Base-by-base conservation (phyloP, 2,329 filamentous ascomycete species). In the Pochonia chlamydosporia region DNA sequence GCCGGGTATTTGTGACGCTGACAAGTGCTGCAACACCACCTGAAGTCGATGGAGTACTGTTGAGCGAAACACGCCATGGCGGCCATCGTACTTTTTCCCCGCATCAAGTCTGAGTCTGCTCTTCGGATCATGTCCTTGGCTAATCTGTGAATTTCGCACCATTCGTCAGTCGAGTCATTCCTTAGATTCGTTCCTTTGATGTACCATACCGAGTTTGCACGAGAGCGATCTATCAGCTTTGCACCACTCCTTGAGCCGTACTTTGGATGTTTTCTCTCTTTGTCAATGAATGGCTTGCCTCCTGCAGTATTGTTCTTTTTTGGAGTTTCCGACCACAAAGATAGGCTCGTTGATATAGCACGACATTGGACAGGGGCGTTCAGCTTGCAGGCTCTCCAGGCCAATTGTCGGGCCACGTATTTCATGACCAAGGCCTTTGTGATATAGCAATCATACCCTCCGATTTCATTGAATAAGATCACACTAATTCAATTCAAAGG, bases 21-120 rank as follows among this genome's bases (percentile, higher is more conserved):
- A 56, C 64, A 48, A 0, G 53, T 47, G 11, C 55, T 54, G 20
- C n/a, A 75, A 47, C 11, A 74, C 56, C 2, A 45, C 9, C 3
- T 67, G 57, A 45, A 76, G 68, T 6, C 64, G 66, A 24, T 54
- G 46, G 45, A 69, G 53, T 5, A 68, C 63, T 2, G 64, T 61
- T 25, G 62, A 62, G 14, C 63, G 54, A 36, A 69, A 66, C 11
- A 62, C 46, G 7, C 53, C 59, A 59, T 68, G 63, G 6, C 54
- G 51, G 33, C 63, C 62, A 3, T 35, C 41, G 31, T 58, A 55
- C 31, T 54, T 56, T 39, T 58, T 56, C 14, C 39, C 46, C 44
- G 48, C 20, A 33, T 59, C 57, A 7, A 62, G 52, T 5, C 62
- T 56, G 14, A 67, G 40, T 23, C 64, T 61, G 18, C 61, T 56